Base-by-base conservation (phyloP, 805 yeast genomes). In the Groenewaldozyma salmanticensis region DNA sequence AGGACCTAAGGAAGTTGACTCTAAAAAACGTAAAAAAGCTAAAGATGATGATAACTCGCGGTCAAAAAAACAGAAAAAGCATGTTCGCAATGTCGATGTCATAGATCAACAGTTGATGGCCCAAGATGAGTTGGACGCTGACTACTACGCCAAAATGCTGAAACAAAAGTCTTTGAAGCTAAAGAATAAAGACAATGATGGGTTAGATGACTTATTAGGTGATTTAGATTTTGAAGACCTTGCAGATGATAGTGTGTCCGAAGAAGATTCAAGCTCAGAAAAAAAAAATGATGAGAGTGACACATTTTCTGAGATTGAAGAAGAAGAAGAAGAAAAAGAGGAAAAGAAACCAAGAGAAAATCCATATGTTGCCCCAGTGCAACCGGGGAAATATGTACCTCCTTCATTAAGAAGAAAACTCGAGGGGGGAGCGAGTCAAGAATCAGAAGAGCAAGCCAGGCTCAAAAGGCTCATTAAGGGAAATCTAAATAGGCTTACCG, bases 401-500 rank as follows among this genome's bases (percentile, higher is more conserved):
- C 98, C 97, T 0, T 87, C 95, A 0, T 59, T 82, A 42, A 72
- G 97, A 44, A 70, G 74, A 35, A 71, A 68, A 51, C 46, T 71
- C 44, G 42, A 64, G 17, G 67, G 58, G 31, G 42, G 38, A 6
- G 40, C 53, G 2, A 53, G 54, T 3, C 52, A 50, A 0, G 60
- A 53, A 3, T 64, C 72, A 17, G 75, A 71, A 44, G 76, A 71
- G 41, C 55, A 67, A 5, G 38, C 64, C 2, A 72, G 68, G 29
- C 62, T 88, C 29, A 71, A 72, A 40, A 75, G 77, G 51, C 64
- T 75, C 4, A 71, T 88, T 37, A 92, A 87, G 53, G 88, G 96
- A 44, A 77, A 86, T 1, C 66, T 92, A 52, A 92, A 92, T 59
- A 81, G 78, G 59, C 68, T 92, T n/a, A 82, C 96, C 1, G 97